These are phyloP conservation scores for Mucor saturninus DNA, from an alignment of 371 early-diverging fungal genomes.

Conservation along the genomic window DNA sequence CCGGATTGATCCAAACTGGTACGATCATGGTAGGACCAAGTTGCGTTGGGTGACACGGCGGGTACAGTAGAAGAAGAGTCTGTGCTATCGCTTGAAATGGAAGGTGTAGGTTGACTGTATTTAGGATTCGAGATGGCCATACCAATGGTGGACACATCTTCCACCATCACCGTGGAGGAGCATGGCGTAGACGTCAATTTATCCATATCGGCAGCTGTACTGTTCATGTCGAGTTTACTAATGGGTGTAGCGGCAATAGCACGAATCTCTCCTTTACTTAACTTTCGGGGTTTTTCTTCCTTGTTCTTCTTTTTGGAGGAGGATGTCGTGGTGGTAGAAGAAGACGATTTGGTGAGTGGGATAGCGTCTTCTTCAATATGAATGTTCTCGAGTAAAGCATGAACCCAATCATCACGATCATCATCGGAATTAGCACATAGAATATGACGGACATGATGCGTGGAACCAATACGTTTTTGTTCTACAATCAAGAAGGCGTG, in stretches of 20 bases:
- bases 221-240: constrained; percentile 30
- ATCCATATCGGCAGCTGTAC: constrained; percentile 23
- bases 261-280: constrained; percentile 47
- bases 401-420: constrained; percentile 91
- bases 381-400: constrained; percentile 62
- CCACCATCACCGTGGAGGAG: no score
- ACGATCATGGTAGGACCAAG: constrained; percentile 13
- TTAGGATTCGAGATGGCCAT: background rate
- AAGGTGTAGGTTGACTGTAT: constrained; percentile 16
- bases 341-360: background rate
- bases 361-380: constrained; percentile 34
- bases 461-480: constrained; percentile 65
- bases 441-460: constrained; percentile 71
- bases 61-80: background rate
- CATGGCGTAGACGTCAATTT: constrained; percentile 23
- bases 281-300: constrained; percentile 40
- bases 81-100: constrained; percentile 27
- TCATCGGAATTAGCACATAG: constrained; percentile 88
- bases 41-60: constrained; percentile 1
- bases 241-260: constrained; percentile 40
- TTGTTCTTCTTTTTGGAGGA: constrained; percentile 20
- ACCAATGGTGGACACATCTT: background rate
- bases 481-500: constrained; percentile 85
- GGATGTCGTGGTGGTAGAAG: background rate
- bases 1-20: constrained; percentile 12